These are phyloP conservation scores for Tephrocybe sp. DNA, from an alignment of 768 basidiomycete species.

Conservation along the genomic window DNA sequence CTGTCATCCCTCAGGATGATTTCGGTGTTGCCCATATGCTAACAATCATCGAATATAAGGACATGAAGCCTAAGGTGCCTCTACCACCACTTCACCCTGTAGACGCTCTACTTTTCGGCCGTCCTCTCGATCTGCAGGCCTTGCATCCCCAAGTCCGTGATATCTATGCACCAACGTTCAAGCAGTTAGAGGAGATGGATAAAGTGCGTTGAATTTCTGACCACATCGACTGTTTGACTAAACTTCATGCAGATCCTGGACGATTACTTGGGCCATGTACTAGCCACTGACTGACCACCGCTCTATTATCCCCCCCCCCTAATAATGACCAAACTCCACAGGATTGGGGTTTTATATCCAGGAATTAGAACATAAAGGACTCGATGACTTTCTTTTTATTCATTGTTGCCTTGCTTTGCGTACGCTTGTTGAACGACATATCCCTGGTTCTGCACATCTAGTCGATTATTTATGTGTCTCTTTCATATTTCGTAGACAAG, in stretches of 20 bases:
- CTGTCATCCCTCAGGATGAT: conserved; percentile 70
- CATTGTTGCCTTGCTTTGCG: no score
- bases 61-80: conserved; percentile 35
- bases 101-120: conserved; percentile 74
- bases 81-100: conserved; percentile 52
- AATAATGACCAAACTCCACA: not conserved
- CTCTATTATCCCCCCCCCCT: not conserved
- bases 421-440: no score
- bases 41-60: conserved; percentile 77
- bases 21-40: conserved; percentile 88
- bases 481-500: no score
- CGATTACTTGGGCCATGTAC: conserved; percentile 16
- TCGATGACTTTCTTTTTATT: no score
- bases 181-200: conserved; percentile 78
- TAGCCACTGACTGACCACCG: conserved; percentile 5
- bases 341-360: conserved; percentile 9
- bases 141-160: conserved; percentile 74
- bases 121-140: conserved; percentile 54
- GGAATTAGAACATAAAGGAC: not conserved
- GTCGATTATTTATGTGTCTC: no score
- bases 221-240: not conserved
- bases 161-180: conserved; percentile 69
- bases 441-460: no score
- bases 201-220: conserved; percentile 42
- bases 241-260: conserved; percentile 11